phyloP scores from a whole-genome alignment of 768 basidiomycete genomes.

The Podaxis mareebaensis region DNA sequence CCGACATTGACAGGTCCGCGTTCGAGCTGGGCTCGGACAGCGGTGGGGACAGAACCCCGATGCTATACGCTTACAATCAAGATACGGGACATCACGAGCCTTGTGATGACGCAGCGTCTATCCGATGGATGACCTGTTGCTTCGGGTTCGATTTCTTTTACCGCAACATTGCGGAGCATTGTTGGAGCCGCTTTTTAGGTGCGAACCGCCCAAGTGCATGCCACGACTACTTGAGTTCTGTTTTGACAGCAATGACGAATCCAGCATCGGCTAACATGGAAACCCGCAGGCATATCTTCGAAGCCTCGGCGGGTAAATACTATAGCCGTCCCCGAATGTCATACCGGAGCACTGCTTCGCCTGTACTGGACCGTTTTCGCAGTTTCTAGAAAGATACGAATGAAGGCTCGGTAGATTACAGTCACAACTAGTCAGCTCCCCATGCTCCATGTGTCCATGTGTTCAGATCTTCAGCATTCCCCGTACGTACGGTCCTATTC shows the following conservation, averaged over 20 bases:
- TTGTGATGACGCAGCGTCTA: not conserved
- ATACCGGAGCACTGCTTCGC: not conserved
- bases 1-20: not conserved
- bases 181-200: not conserved
- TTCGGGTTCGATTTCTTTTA: not conserved
- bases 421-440: not conserved
- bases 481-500: conserved; percentile 1
- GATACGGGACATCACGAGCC: not conserved
- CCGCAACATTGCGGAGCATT: not conserved
- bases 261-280: not conserved
- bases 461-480: not conserved
- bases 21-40: not conserved
- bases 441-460: conserved; percentile 4
- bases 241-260: not conserved
- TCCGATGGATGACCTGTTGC: not conserved
- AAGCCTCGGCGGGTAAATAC: conserved; percentile 1
- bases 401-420: conserved; percentile 2
- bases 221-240: not conserved
- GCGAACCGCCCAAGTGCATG: not conserved
- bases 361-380: not conserved
- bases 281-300: not conserved
- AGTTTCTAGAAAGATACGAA: not conserved
- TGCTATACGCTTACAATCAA: not conserved
- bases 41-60: not conserved
- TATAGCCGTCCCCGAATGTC: not conserved